A percentile compares a stretch with the other conserved stretches of the same genome.
phyloP scores from a whole-genome alignment of 208 protist genomes.

The Phytomonas francai region DNA sequence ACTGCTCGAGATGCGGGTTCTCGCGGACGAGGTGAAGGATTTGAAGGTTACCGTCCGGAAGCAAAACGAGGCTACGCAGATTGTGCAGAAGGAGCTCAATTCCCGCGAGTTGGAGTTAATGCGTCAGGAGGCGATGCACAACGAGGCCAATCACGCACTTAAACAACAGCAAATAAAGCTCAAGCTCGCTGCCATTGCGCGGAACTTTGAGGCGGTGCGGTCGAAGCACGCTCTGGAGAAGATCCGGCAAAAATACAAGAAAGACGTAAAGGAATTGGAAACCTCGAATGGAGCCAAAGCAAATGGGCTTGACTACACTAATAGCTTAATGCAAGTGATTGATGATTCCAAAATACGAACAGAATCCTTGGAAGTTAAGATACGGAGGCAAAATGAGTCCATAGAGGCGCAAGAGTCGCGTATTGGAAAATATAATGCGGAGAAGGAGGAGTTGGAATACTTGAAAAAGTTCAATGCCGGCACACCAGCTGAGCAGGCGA shows the following conservation, averaged over 20 bases:
- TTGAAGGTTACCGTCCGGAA: conserved; percentile 53
- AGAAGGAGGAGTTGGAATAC: conserved; percentile 29
- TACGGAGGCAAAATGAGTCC: conserved; percentile 27
- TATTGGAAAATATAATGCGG: conserved; percentile 21
- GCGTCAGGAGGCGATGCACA: conserved; percentile 72
- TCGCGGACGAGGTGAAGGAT: conserved; percentile 76
- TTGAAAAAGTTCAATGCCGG: conserved; percentile 54
- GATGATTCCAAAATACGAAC: conserved; percentile 39
- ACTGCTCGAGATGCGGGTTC: conserved; percentile 64
- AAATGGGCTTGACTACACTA: conserved; percentile 13
- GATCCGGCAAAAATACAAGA: conserved; percentile 24
- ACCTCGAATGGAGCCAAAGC: conserved; percentile 20
- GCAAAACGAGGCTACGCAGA: conserved; percentile 49
- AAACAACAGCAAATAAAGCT: conserved; percentile 28
- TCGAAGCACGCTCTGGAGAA: conserved; percentile 23
- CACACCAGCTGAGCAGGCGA: conserved; percentile 37
- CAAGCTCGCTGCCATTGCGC: conserved; percentile 34
- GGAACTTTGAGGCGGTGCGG: conserved; percentile 38
- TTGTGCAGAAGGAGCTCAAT: conserved; percentile 82
- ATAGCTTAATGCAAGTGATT: conserved; percentile 21
- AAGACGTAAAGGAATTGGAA: conserved; percentile 33
- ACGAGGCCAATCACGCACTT: conserved; percentile 26
- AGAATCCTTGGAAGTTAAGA: conserved; percentile 29
- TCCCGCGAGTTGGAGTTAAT: conserved; percentile 78
- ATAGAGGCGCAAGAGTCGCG: conserved; percentile 19